Evolutionary conservation across 345 rosid species (phyloP), one percentile per base, ranked within the genome.

Genomic region (Lepidium africanum): DNA sequence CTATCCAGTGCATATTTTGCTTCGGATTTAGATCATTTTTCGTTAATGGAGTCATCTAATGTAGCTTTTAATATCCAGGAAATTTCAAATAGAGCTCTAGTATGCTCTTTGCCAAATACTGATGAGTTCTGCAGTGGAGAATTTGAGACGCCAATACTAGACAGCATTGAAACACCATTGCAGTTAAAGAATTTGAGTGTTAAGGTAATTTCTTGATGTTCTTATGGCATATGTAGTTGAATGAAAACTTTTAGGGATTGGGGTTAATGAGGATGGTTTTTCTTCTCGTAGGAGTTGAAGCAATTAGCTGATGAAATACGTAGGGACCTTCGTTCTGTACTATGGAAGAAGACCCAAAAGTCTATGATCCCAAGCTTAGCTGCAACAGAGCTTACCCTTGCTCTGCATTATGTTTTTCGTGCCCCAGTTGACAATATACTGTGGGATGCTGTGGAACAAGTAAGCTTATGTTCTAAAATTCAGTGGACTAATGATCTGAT

Each of bases 381-480:
- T 23, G 81, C 81, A 2, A 84, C 83, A 54, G 98, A 92, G 73
- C 79, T 92, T 68, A 92, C 97, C 0, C 78, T 92, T 75, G 96
- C 97, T 37, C 76, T 92, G 33, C 97, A 92, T 74, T 82, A 88
- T 57, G 88, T 92, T 59, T 92, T 92, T 45, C 87, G 85, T 79
- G 89, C 96, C 48, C 98, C 97, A 0, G 79, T 77, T 30, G 98
- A 92, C 78, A 92, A 85, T 78, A 86, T 92, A 63, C 32, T 90
- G 69, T 92, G 98, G 98, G 98, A 90, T 83, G 82, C 79, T 42
- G 93, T 86, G 8, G 91, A 92, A 71, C 92, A 92, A 72, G 98
- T 86, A 82, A 79, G 80, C 47, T 47, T 10, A 56, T 65, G 59
- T 7, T 51, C 38, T 40, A 15, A 39, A 6, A 50, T 30, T 65